phyloP scores from a whole-genome alignment of 768 basidiomycete genomes.

The Lentinula boryana region DNA sequence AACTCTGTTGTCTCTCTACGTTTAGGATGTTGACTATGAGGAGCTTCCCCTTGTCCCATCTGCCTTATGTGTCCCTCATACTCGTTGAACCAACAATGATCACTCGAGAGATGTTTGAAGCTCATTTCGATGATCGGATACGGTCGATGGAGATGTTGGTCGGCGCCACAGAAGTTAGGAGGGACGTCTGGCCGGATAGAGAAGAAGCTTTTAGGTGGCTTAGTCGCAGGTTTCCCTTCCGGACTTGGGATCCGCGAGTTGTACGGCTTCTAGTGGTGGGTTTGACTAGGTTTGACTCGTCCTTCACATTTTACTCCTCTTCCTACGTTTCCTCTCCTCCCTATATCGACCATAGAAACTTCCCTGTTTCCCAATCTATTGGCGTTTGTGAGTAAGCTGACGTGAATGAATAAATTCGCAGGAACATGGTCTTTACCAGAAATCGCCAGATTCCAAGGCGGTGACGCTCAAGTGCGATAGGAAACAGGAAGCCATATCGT shows the following conservation, averaged over 20 bases:
- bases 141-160: conserved; percentile 30
- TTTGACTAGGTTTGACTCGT: conserved; percentile 1
- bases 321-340: neutral
- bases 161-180: conserved; percentile 27
- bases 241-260: conserved; percentile 36
- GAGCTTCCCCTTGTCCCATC: conserved; percentile 16
- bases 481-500: conserved; percentile 39
- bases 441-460: conserved; percentile 2
- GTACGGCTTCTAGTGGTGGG: conserved; percentile 32
- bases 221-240: conserved; percentile 39
- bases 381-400: neutral
- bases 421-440: conserved; percentile 14
- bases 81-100: conserved; percentile 41
- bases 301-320: neutral
- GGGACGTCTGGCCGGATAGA: conserved; percentile 33
- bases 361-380: conserved; percentile 5
- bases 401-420: neutral
- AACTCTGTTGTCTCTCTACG: neutral
- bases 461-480: conserved; percentile 39
- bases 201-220: conserved; percentile 38
- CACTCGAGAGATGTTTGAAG: conserved; percentile 26
- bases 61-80: conserved; percentile 30
- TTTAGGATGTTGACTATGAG: conserved; percentile 33
- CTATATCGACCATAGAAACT: neutral
- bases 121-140: conserved; percentile 30